Evolutionary conservation across 345 rosid genomes (phyloP).

Genomic region (Populus tremula): DNA sequence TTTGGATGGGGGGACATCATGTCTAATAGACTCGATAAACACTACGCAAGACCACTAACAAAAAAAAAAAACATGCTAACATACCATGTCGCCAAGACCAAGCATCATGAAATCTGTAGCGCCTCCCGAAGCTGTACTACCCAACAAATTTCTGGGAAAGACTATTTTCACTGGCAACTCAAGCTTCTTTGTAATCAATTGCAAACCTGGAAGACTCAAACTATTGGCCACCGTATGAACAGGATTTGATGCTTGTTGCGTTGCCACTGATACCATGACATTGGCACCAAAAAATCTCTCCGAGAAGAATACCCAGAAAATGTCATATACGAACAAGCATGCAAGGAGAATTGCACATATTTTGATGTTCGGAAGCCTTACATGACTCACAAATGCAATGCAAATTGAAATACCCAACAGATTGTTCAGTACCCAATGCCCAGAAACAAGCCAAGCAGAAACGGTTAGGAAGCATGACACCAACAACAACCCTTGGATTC

Average conservation of each 20-base stretch:
- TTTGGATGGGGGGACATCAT: background rate
- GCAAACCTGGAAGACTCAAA: constrained; percentile 92
- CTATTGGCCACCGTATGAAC: constrained; percentile 91
- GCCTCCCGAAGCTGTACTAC: constrained; percentile 61
- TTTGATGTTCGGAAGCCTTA: constrained; percentile 92
- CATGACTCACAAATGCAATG: constrained; percentile 92
- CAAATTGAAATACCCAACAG: constrained; percentile 91
- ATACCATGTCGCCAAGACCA: constrained; percentile 99
- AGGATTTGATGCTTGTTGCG: constrained; percentile 93
- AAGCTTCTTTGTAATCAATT: constrained; percentile 85
- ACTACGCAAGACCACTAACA: background rate
- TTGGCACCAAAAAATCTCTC: constrained; percentile 97
- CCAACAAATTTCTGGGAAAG: constrained; percentile 77
- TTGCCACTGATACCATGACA: constrained; percentile 98
- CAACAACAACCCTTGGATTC: constrained; percentile 62
- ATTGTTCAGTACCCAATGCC: constrained; percentile 95
- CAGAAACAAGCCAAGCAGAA: constrained; percentile 86
- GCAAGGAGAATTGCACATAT: constrained; percentile 82
- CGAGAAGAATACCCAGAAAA: constrained; percentile 99
- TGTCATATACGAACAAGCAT: constrained; percentile 88
- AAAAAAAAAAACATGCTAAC: constrained; percentile 15
- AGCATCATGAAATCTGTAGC: constrained; percentile 92
- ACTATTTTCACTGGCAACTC: constrained; percentile 94
- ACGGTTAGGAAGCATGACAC: constrained; percentile 53
- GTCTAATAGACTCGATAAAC: background rate